A percentile compares a stretch with the other conserved stretches of the same genome.
Evolutionary conservation across 352 stramenopile genomes (phyloP).

Genomic region (Pythium phragmitis): DNA sequence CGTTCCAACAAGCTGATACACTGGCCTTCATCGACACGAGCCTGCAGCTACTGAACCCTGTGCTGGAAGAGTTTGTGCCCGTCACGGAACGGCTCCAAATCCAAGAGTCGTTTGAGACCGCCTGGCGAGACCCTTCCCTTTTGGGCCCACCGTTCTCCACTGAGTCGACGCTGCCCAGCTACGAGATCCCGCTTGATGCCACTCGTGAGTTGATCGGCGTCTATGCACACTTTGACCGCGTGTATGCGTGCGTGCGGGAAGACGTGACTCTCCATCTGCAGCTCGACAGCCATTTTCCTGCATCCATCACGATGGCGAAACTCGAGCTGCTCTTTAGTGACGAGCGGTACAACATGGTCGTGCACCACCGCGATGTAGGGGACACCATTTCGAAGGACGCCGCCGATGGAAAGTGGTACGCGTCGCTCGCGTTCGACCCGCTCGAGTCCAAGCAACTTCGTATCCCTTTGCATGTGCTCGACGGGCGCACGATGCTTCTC

Average conservation of each 20-base stretch:
- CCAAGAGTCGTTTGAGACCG: constrained; percentile 60
- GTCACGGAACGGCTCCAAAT: constrained; percentile 48
- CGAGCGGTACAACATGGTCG: constrained; percentile 63
- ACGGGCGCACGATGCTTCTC: constrained; percentile 48
- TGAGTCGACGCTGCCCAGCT: constrained; percentile 36
- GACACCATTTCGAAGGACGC: constrained; percentile 19
- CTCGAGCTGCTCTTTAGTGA: constrained; percentile 76
- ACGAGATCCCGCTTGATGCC: constrained; percentile 53
- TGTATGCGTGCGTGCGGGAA: constrained; percentile 69
- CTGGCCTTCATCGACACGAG: constrained; percentile 74
- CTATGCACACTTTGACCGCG: constrained; percentile 55
- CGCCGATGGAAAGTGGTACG: constrained; percentile 38
- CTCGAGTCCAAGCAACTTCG: constrained; percentile 36
- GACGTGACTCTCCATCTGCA: constrained; percentile 49
- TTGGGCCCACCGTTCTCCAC: constrained; percentile 43
- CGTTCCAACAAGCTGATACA: constrained; percentile 70
- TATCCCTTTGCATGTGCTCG: constrained; percentile 54
- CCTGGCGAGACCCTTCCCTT: constrained; percentile 50
- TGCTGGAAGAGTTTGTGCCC: constrained; percentile 70
- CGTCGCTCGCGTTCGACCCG: constrained; percentile 51
- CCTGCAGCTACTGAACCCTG: constrained; percentile 73
- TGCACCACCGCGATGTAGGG: constrained; percentile 39
- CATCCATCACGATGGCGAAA: constrained; percentile 50
- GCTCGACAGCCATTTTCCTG: constrained; percentile 59
- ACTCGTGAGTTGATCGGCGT: constrained; percentile 52